Base-by-base conservation (phyloP, 331 rosid species). In the Cucumis variabilis region DNA sequence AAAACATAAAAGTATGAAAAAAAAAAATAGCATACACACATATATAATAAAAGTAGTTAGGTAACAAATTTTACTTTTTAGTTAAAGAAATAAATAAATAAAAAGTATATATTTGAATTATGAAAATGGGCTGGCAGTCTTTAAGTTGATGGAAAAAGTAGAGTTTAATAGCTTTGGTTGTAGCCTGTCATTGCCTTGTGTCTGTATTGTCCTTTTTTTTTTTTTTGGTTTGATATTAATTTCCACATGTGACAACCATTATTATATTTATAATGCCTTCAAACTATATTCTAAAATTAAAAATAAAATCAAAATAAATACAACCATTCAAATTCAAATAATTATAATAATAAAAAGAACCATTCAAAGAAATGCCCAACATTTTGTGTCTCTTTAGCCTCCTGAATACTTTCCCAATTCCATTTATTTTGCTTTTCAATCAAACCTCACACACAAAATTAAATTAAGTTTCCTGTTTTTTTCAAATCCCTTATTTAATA, bases 131-230 rank as follows among this genome's bases (percentile, higher is more conserved):
- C 5, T 71, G 77, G 77, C 48, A 71, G 75, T 7, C 46, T 28
- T 71, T 14, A 71, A 71, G 17, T 71, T 30, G 76, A 71, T 30
- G 23, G 77, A 30, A 70, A 55, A 71, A 71, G 75, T 70, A 1
- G 76, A 30, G 46, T 25, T 58, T 68, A 68, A 68, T 25, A 13
- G 72, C 19, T 63, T 63, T 60, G 21, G 65, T 58, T 69, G 44
- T 70, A 28, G 76, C 21, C 76, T 70, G 76, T 28, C 76, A 70
- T 70, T 15, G 73, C 41, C 73, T n/a, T n/a, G 16, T 73, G 79
- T 4, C 51, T 33, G 8, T 73, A 33, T 30, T n/a, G 78, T 73
- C 51, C 51, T 17, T 33, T 72, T 72, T 72, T 16, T 72, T 72
- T 16, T 33, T 33, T 28, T 19, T 1, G 27, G 76, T 73, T 73